Evolutionary conservation across 768 basidiomycete genomes (phyloP).

Genomic region (Lactarius evosmus): DNA sequence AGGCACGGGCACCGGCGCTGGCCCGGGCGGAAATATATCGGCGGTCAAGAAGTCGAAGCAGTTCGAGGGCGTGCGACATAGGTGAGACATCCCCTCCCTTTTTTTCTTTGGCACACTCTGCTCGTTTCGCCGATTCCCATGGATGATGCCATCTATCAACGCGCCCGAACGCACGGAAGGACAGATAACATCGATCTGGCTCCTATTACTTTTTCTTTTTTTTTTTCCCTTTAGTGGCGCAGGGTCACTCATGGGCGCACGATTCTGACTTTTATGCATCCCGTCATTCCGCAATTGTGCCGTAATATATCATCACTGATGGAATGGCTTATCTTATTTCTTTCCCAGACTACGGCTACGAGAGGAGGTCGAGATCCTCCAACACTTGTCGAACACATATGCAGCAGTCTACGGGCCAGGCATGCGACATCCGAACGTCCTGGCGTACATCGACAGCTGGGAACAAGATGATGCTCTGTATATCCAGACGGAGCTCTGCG

Average conservation of each 20-base stretch:
- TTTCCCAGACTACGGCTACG: constrained; percentile 68
- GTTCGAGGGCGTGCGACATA: constrained; percentile 87
- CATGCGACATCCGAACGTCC: constrained; percentile 70
- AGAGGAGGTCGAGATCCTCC: constrained; percentile 92
- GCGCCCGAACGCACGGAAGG: background rate
- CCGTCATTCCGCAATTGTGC: background rate
- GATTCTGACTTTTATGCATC: background rate
- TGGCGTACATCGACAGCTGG: constrained; percentile 93
- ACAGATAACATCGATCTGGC: background rate
- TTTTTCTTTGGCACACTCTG: constrained; percentile 10
- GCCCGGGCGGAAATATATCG: constrained; percentile 43
- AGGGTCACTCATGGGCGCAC: constrained; percentile 1
- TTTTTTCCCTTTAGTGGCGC: background rate
- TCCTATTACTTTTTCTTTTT: background rate
- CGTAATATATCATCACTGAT: constrained; percentile 3
- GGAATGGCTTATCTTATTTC: background rate
- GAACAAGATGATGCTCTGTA: constrained; percentile 85
- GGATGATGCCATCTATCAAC: constrained; percentile 14
- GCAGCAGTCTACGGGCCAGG: constrained; percentile 33
- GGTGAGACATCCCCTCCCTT: constrained; percentile 48
- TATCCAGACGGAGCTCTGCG: constrained; percentile 94
- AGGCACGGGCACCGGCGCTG: constrained; percentile 4
- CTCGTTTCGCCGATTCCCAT: constrained; percentile 5
- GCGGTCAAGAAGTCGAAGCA: constrained; percentile 94
- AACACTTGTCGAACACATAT: constrained; percentile 54